Evolutionary conservation across 495 filamentous ascomycete genomes (phyloP).

Genomic region (Letharia columbiana): DNA sequence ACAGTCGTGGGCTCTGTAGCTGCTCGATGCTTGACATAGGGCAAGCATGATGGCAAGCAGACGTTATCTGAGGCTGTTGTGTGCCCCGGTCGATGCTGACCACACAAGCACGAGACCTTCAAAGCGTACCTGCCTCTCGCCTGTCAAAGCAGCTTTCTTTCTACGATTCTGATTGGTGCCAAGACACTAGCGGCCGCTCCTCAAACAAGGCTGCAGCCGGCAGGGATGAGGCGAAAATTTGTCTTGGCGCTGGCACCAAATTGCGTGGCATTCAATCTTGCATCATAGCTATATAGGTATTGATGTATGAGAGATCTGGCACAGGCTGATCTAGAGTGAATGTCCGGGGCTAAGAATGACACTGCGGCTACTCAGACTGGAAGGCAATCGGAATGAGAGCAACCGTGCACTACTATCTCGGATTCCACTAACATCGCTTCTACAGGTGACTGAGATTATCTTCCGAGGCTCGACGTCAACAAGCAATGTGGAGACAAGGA

Average conservation of each 20-base stretch:
- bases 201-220: no score
- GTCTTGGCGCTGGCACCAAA: background rate
- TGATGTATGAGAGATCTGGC: no score
- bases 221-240: background rate
- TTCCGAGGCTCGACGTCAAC: no score
- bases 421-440: no score
- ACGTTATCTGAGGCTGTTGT: background rate
- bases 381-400: no score
- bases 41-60: conserved; percentile 3
- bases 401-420: no score
- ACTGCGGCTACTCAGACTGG: no score
- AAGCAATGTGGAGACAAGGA: no score
- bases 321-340: no score
- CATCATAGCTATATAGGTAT: no score
- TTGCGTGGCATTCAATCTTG: background rate
- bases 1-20: background rate
- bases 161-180: background rate
- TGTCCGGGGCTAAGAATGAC: no score
- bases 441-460: no score
- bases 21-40: background rate
- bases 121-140: background rate
- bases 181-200: background rate
- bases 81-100: background rate
- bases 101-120: background rate
- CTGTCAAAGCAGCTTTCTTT: background rate